Percentiles rank a stretch among this genome's conserved stretches.
Evolutionary conservation across 2,329 filamentous ascomycete species (phyloP).

Genomic region (Cercospora sesami): DNA sequence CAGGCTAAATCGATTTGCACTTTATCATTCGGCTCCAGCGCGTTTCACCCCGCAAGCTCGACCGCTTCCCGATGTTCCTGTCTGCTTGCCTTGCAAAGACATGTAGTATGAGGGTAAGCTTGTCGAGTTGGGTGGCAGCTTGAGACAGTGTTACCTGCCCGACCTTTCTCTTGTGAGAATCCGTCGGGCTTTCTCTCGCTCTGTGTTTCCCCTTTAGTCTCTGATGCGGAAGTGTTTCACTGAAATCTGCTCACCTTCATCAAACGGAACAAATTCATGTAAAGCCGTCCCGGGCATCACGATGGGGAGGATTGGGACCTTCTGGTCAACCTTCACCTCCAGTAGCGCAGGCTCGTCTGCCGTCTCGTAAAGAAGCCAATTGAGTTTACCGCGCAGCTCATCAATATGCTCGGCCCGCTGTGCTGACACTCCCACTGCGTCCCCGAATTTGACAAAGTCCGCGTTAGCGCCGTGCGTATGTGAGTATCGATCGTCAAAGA

Average conservation of each 20-base stretch:
- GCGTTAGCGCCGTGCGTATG: slow-evolving; percentile 93
- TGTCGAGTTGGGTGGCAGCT: too few species aligned
- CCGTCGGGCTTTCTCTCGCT: not conserved
- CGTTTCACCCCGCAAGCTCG: too few species aligned
- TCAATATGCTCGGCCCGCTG: slow-evolving; percentile 67
- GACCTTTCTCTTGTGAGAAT: not conserved
- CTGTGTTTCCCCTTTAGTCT: not conserved
- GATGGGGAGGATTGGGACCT: slow-evolving; percentile 93
- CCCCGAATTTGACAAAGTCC: slow-evolving; percentile 85
- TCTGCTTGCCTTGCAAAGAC: too few species aligned
- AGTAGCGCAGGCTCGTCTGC: slow-evolving; percentile 82
- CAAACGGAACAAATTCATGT: slow-evolving; percentile 67
- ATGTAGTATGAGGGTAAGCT: too few species aligned
- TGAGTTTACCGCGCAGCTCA: not conserved
- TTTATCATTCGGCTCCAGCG: too few species aligned
- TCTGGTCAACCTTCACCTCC: slow-evolving; percentile 83
- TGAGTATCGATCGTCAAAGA: slow-evolving; percentile 88
- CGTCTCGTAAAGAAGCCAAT: not conserved
- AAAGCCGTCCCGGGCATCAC: slow-evolving; percentile 81
- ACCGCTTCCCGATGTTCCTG: too few species aligned
- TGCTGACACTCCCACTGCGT: slow-evolving; percentile 81
- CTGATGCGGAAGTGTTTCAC: not conserved
- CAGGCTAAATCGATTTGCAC: too few species aligned
- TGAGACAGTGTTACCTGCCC: not conserved
- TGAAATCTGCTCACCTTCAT: not conserved